Percentiles rank a stretch among this genome's conserved stretches.
Evolutionary conservation across 176 grass and related monocot species (phyloP).

Genomic region (Oryza officinalis): DNA sequence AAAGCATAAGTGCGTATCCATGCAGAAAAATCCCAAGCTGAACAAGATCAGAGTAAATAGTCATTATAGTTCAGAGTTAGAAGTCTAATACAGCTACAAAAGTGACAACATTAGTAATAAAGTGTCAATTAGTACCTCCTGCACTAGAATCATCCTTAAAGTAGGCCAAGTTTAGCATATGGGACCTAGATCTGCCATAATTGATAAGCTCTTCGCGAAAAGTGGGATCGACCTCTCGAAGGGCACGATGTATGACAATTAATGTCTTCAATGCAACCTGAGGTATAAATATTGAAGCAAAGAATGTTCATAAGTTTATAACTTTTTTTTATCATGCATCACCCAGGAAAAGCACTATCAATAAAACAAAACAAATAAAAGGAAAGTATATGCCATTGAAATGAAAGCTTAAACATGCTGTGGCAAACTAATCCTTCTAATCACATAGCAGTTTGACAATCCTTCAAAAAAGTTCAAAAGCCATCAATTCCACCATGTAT

Average conservation of each 20-base stretch:
- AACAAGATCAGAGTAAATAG: slow-evolving; percentile 35
- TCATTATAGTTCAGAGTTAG: slow-evolving; percentile 18
- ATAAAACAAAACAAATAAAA: slow-evolving; percentile 9
- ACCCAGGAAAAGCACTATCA: background rate
- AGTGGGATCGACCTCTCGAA: slow-evolving; percentile 94
- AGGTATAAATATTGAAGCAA: slow-evolving; percentile 23
- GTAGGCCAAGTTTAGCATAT: slow-evolving; percentile 97
- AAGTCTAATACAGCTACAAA: slow-evolving; percentile 30
- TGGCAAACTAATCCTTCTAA: slow-evolving; percentile 1
- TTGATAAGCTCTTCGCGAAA: slow-evolving; percentile 97
- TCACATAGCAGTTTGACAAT: background rate
- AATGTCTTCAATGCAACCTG: slow-evolving; percentile 98
- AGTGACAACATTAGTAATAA: slow-evolving; percentile 13
- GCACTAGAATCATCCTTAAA: slow-evolving; percentile 99
- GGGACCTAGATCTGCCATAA: slow-evolving; percentile 89
- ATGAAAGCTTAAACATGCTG: background rate
- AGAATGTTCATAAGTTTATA: slow-evolving; percentile 25
- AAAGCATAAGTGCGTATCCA: slow-evolving; percentile 94
- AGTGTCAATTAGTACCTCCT: slow-evolving; percentile 61
- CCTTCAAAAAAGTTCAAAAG: background rate
- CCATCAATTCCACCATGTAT: background rate
- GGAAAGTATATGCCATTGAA: background rate
- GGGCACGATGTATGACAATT: slow-evolving; percentile 91
- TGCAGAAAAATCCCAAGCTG: slow-evolving; percentile 99
- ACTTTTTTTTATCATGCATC: background rate